Conservation (phyloP, 2,329 filamentous ascomycete genomes). For the Diaporthe australafricana region DNA sequence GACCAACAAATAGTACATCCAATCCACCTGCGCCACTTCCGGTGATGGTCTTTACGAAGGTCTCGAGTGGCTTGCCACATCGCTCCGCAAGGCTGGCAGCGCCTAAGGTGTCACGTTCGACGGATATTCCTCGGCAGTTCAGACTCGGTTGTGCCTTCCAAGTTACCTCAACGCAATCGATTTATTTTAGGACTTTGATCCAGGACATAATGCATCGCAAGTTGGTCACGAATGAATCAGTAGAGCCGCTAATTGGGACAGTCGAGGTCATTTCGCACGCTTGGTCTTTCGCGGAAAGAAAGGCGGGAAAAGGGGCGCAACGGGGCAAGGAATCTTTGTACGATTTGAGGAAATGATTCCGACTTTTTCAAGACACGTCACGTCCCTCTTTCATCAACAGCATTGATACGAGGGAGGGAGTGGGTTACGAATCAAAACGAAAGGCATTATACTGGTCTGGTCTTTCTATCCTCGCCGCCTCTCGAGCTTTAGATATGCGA, state of each 20-base stretch:
- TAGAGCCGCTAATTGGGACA: conserved; percentile 42
- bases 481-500: conserved; percentile 29
- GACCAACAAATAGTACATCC: conserved; percentile 80
- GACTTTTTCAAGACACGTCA: conserved; percentile 35
- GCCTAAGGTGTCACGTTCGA: conserved; percentile 56
- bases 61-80: conserved; percentile 91
- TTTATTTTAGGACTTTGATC: conserved; percentile 55
- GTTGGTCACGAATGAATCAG: conserved; percentile 41
- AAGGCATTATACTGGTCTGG: conserved; percentile 28
- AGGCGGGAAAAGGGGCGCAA: conserved; percentile 46
- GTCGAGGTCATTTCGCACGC: conserved; percentile 42
- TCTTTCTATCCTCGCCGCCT: conserved; percentile 32
- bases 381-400: conserved; percentile 35
- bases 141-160: conserved; percentile 70
- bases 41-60: conserved; percentile 99
- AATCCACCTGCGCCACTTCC: conserved; percentile 98
- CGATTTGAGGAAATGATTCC: conserved; percentile 48
- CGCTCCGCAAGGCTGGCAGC: conserved; percentile 80
- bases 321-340: conserved; percentile 50
- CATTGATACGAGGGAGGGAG: conserved; percentile 29
- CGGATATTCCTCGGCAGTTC: conserved; percentile 55
- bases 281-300: conserved; percentile 42
- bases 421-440: conserved; percentile 29
- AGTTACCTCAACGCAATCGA: conserved; percentile 66
- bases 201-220: conserved; percentile 50